Evolutionary conservation across 257 asterid genomes (phyloP).

Genomic region (Asclepias syriaca): DNA sequence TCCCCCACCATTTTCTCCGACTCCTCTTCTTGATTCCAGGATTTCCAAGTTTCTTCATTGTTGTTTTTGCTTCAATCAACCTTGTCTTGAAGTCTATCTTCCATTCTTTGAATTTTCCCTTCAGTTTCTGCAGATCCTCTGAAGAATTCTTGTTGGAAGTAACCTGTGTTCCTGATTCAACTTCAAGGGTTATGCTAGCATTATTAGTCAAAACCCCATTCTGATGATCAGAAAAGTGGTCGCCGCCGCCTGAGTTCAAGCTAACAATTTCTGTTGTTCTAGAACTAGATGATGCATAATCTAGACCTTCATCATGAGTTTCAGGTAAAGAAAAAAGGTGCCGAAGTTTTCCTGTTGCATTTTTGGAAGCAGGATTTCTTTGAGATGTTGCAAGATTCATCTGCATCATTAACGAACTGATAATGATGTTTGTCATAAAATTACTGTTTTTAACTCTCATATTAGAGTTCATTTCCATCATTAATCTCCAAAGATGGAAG

Average conservation of each 20-base stretch:
- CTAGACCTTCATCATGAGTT: not conserved
- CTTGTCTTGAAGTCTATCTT: slow-evolving; percentile 47
- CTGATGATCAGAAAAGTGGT: slow-evolving; percentile 4
- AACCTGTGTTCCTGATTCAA: slow-evolving; percentile 6
- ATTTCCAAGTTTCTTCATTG: slow-evolving; percentile 35
- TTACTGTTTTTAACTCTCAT: not conserved
- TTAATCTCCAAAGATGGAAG: not conserved
- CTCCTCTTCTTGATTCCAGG: slow-evolving; percentile 25
- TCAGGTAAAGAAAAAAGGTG: slow-evolving; percentile 16
- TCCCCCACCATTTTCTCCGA: slow-evolving; percentile 55
- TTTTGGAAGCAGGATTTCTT: slow-evolving; percentile 15
- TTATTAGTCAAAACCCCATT: slow-evolving; percentile 9
- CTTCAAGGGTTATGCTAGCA: slow-evolving; percentile 5
- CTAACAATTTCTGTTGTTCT: slow-evolving; percentile 5
- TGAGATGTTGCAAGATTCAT: slow-evolving; percentile 34
- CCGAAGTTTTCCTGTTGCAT: slow-evolving; percentile 14
- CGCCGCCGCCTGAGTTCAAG: not conserved
- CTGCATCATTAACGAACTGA: slow-evolving; percentile 26
- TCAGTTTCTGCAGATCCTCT: slow-evolving; percentile 45
- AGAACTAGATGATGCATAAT: not conserved
- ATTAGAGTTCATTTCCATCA: not conserved
- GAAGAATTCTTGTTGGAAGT: slow-evolving; percentile 11
- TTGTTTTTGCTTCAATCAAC: slow-evolving; percentile 44
- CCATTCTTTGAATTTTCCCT: slow-evolving; percentile 54
- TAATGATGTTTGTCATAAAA: not conserved